Evolutionary conservation across 345 rosid genomes (phyloP).

Genomic region (Microcos paniculata): DNA sequence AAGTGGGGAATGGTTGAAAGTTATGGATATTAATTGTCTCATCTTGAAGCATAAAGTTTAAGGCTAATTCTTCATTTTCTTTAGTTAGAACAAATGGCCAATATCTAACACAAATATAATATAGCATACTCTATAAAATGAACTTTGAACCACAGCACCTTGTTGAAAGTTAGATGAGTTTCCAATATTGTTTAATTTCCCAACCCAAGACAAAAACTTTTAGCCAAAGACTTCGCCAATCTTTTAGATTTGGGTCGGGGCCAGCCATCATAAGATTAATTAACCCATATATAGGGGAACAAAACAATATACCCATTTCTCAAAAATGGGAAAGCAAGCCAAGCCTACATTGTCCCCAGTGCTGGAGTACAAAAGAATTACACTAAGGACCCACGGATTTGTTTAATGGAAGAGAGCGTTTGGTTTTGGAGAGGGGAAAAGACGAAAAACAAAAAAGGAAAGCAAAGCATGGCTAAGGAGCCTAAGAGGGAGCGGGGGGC

Average conservation of each 20-base stretch:
- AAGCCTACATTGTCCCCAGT: not conserved
- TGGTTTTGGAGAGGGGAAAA: not conserved
- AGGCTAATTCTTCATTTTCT: not conserved
- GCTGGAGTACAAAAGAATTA: not conserved
- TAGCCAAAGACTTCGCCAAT: no score
- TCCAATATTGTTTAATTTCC: not conserved
- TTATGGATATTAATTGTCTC: conserved; percentile 1
- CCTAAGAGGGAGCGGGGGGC: not conserved
- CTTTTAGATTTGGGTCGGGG: no score
- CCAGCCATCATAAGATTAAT: no score
- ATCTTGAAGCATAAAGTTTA: not conserved
- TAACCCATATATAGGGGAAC: not conserved
- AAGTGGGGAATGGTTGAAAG: not conserved
- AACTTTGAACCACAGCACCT: not conserved
- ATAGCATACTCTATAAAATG: not conserved
- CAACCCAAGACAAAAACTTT: no score
- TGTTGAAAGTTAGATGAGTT: conserved; percentile 5
- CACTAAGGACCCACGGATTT: not conserved
- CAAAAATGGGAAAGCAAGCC: not conserved
- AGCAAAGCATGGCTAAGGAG: not conserved
- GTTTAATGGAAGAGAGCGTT: not conserved
- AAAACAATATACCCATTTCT: not conserved
- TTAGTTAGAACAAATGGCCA: not conserved
- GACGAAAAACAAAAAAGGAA: no score
- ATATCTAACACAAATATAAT: conserved; percentile 4